Evolutionary conservation across 1,284 basidiomycete species (phyloP), one percentile per base, ranked within the genome.

Genomic region (Sporisorium graminicola): DNA sequence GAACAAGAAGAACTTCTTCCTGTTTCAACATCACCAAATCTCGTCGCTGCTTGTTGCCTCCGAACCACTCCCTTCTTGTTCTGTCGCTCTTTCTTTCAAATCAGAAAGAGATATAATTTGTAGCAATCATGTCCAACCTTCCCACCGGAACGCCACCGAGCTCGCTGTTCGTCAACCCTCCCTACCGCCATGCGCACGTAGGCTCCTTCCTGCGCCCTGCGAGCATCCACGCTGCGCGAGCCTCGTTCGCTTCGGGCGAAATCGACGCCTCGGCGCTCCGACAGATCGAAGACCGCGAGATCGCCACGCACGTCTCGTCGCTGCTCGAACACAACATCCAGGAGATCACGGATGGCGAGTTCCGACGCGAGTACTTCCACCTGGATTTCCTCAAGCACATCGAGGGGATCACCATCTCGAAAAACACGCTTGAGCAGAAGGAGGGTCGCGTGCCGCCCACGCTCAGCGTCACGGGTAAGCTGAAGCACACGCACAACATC

Each of bases 311-410:
- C 59, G 86, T 91, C 42, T 78, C 87, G 58, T 83, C 90, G 57
- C 90, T 91, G 76, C 86, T 87, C 50, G 85, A 88, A 16, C 79
- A 88, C 26, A 89, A 90, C 27, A 86, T 91, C 16, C 88, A 87
- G 73, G 87, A 87, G 22, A 87, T 91, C 67, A 90, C 90, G 5
- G 91, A 91, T 79, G 91, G 91, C 37, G 91, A 91, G 84, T 86
- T 86, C 65, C 78, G 79, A 13, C 55, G 79, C 1, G 74, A 79
- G 42, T 79, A 78, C 56, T 78, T 79, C 58, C 78, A 80, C 50
- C 62, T 77, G 9, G 78, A 79, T 52, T 81, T 81, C 20, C 66
- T 79, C 29, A 72, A 82, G 54, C 64, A 77, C 66, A 58, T 82
- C 29, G n/a, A 53, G 1, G 80, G 80, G 4, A 73, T 80, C 24